phyloP scores from a whole-genome alignment of 176 grass and related monocot species.

The Coix lacrymajobi region DNA sequence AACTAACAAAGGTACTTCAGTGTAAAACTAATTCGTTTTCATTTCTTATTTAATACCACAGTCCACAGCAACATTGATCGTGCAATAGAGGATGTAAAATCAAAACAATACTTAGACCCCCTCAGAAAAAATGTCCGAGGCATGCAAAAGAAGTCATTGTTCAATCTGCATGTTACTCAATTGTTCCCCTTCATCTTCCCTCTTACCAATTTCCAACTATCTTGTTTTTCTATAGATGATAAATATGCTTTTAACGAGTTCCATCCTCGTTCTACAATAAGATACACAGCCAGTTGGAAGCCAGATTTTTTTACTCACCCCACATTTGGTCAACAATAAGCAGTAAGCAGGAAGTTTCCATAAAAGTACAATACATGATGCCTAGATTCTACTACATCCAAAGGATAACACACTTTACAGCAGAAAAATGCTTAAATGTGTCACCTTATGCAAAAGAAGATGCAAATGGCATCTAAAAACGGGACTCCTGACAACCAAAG shows the following conservation, averaged over 20 bases:
- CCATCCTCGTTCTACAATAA: not conserved
- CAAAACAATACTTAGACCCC: not conserved
- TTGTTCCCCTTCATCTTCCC: not conserved
- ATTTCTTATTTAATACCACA: not conserved
- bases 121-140: not conserved
- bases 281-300: not conserved
- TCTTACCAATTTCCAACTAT: not conserved
- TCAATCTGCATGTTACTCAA: not conserved
- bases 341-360: not conserved
- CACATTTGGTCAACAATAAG: not conserved
- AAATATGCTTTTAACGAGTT: not conserved
- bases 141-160: not conserved
- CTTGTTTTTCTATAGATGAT: not conserved
- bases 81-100: not conserved
- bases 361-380: not conserved
- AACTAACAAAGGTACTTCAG: not conserved
- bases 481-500: not conserved
- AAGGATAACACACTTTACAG: not conserved
- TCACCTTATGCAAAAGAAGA: not conserved
- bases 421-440: slow-evolving; percentile 5
- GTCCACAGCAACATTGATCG: not conserved
- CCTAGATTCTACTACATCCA: not conserved
- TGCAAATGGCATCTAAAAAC: slow-evolving; percentile 17
- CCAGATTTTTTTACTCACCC: not conserved
- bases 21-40: not conserved